A percentile compares a stretch with the other conserved stretches of the same genome.
phyloP scores from a whole-genome alignment of 2,329 filamentous ascomycete species.

The Tympanopsis confertula region DNA sequence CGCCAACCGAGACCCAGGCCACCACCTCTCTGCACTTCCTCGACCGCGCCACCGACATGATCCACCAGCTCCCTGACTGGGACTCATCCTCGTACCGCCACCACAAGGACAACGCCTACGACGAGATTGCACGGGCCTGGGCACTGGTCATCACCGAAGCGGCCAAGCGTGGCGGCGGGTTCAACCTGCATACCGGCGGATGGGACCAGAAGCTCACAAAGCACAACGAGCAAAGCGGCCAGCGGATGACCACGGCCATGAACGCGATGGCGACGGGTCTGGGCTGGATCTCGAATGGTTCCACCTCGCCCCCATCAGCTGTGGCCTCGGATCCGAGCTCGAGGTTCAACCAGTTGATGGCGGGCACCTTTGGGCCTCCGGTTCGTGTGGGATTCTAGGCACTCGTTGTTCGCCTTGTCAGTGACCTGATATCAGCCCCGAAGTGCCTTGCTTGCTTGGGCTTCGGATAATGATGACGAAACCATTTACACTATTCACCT shows the following conservation, averaged over 20 bases:
- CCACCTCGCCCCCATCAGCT: conserved; percentile 2
- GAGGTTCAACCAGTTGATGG: conserved; percentile 50
- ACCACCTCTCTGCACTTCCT: conserved; percentile 75
- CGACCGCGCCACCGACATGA: conserved; percentile 78
- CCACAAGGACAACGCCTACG: conserved; percentile 90
- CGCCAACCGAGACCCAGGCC: conserved; percentile 78
- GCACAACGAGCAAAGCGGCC: conserved; percentile 78
- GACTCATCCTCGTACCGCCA: conserved; percentile 78
- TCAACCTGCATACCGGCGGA: conserved; percentile 75
- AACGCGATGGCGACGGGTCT: conserved; percentile 64
- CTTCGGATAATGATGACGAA: too few relatives aligned
- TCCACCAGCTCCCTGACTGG: conserved; percentile 85
- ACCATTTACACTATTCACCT: too few relatives aligned
- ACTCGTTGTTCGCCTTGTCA: too few relatives aligned
- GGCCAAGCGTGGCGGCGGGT: conserved; percentile 79
- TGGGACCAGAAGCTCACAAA: conserved; percentile 84
- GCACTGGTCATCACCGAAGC: conserved; percentile 81
- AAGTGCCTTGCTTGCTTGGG: too few relatives aligned
- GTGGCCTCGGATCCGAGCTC: conserved; percentile 33
- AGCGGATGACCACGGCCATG: conserved; percentile 70
- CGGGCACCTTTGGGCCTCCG: conserved; percentile 44
- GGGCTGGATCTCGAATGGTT: conserved; percentile 59
- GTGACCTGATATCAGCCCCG: too few relatives aligned
- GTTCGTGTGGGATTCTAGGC: conserved; percentile 49
- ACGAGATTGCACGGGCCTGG: conserved; percentile 92